phyloP scores from a whole-genome alignment of 2,329 filamentous ascomycete genomes.

The Penicillium sp. region DNA sequence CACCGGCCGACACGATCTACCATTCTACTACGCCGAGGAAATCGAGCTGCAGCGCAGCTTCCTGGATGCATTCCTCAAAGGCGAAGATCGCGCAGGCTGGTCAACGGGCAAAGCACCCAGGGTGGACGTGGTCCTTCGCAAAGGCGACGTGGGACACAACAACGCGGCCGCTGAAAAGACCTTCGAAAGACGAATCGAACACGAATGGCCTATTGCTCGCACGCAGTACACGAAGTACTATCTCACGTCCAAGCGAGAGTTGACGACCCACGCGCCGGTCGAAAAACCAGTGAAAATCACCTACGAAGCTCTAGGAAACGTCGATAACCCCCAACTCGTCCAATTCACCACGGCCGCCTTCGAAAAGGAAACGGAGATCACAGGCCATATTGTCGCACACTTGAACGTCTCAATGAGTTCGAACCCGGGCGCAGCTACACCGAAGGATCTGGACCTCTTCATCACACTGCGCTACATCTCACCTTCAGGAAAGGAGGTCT shows the following conservation, averaged over 20 bases:
- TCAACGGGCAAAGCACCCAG: conserved; percentile 55
- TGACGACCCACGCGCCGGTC: conserved; percentile 38
- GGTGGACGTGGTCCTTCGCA: conserved; percentile 61
- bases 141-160: conserved; percentile 67
- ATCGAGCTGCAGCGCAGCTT: conserved; percentile 67
- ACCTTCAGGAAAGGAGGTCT: conserved; percentile 51
- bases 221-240: conserved; percentile 64
- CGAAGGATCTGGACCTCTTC: conserved; percentile 55
- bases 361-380: conserved; percentile 65
- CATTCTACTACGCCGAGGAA: conserved; percentile 69
- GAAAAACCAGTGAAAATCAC: conserved; percentile 45
- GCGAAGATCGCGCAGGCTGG: conserved; percentile 54
- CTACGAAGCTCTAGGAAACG: conserved; percentile 59
- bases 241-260: conserved; percentile 50
- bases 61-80: conserved; percentile 69
- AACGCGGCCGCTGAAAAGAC: conserved; percentile 59
- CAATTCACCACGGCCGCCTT: conserved; percentile 61
- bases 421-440: conserved; percentile 38
- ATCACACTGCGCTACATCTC: conserved; percentile 55
- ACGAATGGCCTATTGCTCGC: conserved; percentile 65
- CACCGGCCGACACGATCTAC: conserved; percentile 67
- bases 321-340: conserved; percentile 55
- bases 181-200: conserved; percentile 57
- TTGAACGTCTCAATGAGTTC: conserved; percentile 59
- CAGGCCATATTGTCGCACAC: conserved; percentile 64